These are phyloP conservation scores for Nymphaea thermarum DNA, from an alignment of 164 flowering plant genomes.

Conservation along the genomic window DNA sequence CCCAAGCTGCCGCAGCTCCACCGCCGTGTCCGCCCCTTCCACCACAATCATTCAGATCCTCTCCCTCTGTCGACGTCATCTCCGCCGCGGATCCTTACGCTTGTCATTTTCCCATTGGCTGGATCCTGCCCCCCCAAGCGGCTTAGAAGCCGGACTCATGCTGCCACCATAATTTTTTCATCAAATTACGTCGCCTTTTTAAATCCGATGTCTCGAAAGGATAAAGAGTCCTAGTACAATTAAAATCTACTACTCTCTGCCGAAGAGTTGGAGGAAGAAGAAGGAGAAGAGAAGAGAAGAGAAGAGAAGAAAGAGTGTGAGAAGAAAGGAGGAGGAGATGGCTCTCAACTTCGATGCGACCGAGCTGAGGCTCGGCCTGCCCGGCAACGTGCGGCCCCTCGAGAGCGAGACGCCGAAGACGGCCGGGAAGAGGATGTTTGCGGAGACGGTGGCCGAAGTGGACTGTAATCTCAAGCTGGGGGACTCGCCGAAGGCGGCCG, in stretches of 20 bases:
- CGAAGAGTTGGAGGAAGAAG: background rate
- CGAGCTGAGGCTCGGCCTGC: conserved; percentile 7
- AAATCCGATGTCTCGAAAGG: too few relatives aligned
- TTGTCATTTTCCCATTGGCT: background rate
- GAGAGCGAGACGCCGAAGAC: conserved; percentile 11
- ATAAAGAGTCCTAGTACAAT: too few relatives aligned
- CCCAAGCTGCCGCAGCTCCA: background rate
- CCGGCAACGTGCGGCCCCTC: background rate
- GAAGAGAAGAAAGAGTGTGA: background rate
- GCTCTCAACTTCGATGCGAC: conserved; percentile 9
- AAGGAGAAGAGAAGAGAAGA: background rate
- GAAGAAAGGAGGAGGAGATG: background rate
- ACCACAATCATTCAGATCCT: background rate
- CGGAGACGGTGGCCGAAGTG: conserved; percentile 47
- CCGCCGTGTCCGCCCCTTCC: background rate
- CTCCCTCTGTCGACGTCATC: background rate
- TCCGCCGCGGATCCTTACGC: background rate
- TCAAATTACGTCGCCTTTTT: too few relatives aligned
- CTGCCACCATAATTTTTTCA: too few relatives aligned
- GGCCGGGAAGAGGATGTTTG: conserved; percentile 42
- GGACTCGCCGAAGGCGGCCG: conserved; percentile 11
- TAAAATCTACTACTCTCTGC: too few relatives aligned
- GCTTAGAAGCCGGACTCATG: too few relatives aligned
- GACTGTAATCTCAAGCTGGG: conserved; percentile 36
- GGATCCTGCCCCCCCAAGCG: background rate